phyloP scores from a whole-genome alignment of 2,329 filamentous ascomycete species.

The Corynespora cassiicola region DNA sequence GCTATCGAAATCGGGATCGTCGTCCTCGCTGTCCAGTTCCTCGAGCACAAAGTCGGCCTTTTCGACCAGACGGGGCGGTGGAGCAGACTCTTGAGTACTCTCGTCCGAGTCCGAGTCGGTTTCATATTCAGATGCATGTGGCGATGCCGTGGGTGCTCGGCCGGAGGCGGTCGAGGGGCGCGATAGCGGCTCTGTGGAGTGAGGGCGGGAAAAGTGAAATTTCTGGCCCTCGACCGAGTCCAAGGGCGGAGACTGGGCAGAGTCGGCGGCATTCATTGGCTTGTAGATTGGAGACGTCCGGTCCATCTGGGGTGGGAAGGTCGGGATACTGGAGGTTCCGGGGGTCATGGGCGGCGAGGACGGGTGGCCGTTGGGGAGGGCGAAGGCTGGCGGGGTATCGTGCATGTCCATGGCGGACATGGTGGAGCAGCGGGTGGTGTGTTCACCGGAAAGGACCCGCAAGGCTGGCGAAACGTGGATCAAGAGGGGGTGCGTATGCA shows the following conservation, averaged over 20 bases:
- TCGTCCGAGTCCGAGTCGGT: slow-evolving; percentile 10
- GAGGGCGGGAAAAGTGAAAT: slow-evolving; percentile 45
- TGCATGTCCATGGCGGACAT: slow-evolving; percentile 40
- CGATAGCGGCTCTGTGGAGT: slow-evolving; percentile 41
- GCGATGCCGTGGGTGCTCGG: slow-evolving; percentile 36
- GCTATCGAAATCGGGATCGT: slow-evolving; percentile 46
- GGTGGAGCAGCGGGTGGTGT: slow-evolving; percentile 21
- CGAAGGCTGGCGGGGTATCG: slow-evolving; percentile 33
- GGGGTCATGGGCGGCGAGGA: slow-evolving; percentile 47
- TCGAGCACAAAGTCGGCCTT: slow-evolving; percentile 49
- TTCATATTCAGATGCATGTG: slow-evolving; percentile 40
- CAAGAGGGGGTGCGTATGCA: slow-evolving; percentile 31
- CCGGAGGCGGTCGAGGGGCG: slow-evolving; percentile 46
- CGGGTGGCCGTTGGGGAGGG: slow-evolving; percentile 38
- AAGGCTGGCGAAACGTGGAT: slow-evolving; percentile 33
- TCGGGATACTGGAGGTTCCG: slow-evolving; percentile 31
- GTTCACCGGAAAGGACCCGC: slow-evolving; percentile 36
- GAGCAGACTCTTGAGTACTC: slow-evolving; percentile 16
- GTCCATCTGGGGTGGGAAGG: slow-evolving; percentile 34
- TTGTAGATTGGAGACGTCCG: slow-evolving; percentile 43
- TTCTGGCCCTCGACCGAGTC: slow-evolving; percentile 43
- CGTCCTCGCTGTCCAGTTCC: slow-evolving; percentile 48
- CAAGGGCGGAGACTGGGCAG: slow-evolving; percentile 43
- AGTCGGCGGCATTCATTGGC: slow-evolving; percentile 34
- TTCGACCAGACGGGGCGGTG: slow-evolving; percentile 30